phyloP scores from a whole-genome alignment of 306 rosid species.

The Sicyos edulis region DNA sequence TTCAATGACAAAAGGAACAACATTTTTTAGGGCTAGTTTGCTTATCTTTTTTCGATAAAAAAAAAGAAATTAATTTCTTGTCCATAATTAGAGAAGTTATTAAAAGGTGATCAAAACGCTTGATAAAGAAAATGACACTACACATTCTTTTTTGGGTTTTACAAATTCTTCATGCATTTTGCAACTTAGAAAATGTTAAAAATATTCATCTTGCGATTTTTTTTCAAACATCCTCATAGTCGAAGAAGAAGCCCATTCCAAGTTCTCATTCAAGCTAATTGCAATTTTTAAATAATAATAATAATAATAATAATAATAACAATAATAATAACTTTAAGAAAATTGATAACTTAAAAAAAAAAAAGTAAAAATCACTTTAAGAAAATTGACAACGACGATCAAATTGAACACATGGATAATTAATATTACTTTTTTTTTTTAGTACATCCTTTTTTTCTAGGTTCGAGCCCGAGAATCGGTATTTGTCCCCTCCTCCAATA shows the following conservation, averaged over 20 bases:
- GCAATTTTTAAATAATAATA: neutral
- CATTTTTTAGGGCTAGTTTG: too few species aligned
- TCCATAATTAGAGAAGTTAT: neutral
- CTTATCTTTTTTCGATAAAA: neutral
- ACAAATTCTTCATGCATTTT: neutral
- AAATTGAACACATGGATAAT: too few species aligned
- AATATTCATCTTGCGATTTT: neutral
- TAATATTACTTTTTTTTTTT: too few species aligned
- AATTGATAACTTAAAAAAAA: too few species aligned
- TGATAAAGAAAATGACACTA: neutral
- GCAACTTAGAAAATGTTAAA: neutral
- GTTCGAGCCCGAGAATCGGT: too few species aligned
- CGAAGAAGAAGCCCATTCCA: neutral
- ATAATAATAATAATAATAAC: too few species aligned
- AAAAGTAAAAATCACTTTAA: too few species aligned
- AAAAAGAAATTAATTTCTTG: neutral
- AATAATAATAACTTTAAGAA: too few species aligned
- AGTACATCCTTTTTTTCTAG: too few species aligned
- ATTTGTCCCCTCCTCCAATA: too few species aligned
- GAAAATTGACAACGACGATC: too few species aligned
- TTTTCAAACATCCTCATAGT: neutral
- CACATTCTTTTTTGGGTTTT: neutral
- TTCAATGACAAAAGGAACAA: neutral
- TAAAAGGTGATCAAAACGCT: neutral
- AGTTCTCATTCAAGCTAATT: neutral